These are phyloP conservation scores for Cytospora piceae DNA, from an alignment of 2,329 filamentous ascomycete species.

Conservation along the genomic window DNA sequence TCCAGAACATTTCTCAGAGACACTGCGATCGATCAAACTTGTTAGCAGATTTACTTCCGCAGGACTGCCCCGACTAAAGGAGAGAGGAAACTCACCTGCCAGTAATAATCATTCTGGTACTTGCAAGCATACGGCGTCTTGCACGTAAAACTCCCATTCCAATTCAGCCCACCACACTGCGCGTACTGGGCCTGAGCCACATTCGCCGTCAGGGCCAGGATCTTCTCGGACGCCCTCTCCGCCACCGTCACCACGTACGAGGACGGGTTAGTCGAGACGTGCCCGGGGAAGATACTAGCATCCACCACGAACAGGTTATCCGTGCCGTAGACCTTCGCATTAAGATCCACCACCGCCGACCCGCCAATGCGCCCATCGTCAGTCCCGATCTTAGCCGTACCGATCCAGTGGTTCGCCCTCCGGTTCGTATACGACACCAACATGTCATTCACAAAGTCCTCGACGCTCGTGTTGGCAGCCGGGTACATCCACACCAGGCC, in stretches of 20 bases:
- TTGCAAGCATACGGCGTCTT: constrained; percentile 10
- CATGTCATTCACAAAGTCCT: constrained; percentile 56
- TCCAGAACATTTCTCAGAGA: constrained; percentile 4
- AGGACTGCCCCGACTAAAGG: not conserved
- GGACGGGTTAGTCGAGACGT: constrained; percentile 29
- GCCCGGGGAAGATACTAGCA: constrained; percentile 29
- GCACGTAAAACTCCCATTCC: constrained; percentile 23
- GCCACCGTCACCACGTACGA: constrained; percentile 27
- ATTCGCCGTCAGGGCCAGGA: constrained; percentile 23
- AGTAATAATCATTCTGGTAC: constrained; percentile 24
- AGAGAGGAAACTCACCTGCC: constrained; percentile 9
- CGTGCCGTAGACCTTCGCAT: constrained; percentile 30
- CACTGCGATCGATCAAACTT: not conserved
- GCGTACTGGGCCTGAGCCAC: constrained; percentile 8
- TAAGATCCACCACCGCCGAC: constrained; percentile 29
- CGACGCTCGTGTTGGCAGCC: constrained; percentile 52
- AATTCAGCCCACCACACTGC: constrained; percentile 22
- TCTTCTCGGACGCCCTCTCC: constrained; percentile 28
- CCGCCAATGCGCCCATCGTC: constrained; percentile 29
- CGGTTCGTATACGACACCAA: constrained; percentile 29
- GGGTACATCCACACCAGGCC: constrained; percentile 62
- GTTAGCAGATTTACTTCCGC: not conserved
- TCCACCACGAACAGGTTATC: constrained; percentile 32
- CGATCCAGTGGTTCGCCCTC: constrained; percentile 30
- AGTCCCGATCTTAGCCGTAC: constrained; percentile 29